Base-by-base conservation (phyloP, 2,329 filamentous ascomycete genomes). In the Talaromyces amestolkiae region DNA sequence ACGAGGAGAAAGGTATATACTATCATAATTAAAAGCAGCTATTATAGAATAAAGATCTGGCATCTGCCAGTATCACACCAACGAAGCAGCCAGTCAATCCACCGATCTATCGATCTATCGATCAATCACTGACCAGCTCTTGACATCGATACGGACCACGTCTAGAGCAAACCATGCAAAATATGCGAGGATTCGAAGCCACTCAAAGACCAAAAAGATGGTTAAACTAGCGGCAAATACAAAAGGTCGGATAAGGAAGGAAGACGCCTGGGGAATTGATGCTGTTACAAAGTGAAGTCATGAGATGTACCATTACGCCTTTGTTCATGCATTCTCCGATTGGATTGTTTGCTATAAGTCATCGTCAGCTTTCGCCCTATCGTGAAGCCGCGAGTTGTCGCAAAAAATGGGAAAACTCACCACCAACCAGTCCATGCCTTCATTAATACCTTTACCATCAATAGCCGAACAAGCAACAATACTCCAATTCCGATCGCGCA, bases 391-490 rank as follows among this genome's bases (percentile, higher is more conserved):
- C 13, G 41, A 31, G 6, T 19, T 31, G 19, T 37, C 17, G n/a
- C 7, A n/a, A 47, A 22, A 19, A 13, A 45, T 31, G 31, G 31
- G 43, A n/a, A 58, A 64, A 84, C 84, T 80, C 80, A 94, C 91
- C 84, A 96, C 93, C 76, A 99, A 83, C 95, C 95, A 99, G 80
- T 99, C 95, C 95, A 99, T 99, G 67, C 95, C 95, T 80, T 99
- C 95, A 69, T 90, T 92, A 53, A 99, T 91, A 77, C 95, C 95
- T 74, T 91, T 91, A 51, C 95, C 95, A 76, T 97, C 95, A 65
- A 99, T 94, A 15, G 95, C 95, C 70, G 92, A 96, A 79, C 95
- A 99, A 24, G 93, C 94, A 77, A 99, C 93, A 76, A 99, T 99
- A 79, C 93, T 98, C 95, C 95, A 99, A 84, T 98, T 99, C 74